Conservation (phyloP, 148 eudicot species). For the Pouteria glomerata region DNA sequence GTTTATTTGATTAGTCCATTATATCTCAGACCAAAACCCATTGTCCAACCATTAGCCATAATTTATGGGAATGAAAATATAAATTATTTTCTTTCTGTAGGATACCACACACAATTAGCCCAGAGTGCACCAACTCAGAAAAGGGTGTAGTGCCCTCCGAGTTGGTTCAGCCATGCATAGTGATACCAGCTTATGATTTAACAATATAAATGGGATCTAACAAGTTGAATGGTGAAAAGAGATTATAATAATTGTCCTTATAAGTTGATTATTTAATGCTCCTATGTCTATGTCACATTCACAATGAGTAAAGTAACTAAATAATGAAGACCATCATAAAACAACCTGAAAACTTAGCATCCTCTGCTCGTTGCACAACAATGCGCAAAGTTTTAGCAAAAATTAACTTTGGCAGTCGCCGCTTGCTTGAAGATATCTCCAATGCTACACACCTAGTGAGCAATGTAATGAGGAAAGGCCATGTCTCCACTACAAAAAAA, state of each 20-base stretch:
- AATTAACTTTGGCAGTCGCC: constrained; percentile 60
- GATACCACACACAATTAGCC: neutral
- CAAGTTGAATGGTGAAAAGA: neutral
- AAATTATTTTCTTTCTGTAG: neutral
- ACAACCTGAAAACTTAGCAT: constrained; percentile 50
- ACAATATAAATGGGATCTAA: neutral
- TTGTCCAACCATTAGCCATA: neutral
- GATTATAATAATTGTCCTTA: neutral
- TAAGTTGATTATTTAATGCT: neutral
- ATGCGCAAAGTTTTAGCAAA: constrained; percentile 81
- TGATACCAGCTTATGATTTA: neutral
- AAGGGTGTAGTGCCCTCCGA: neutral
- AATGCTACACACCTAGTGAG: constrained; percentile 50
- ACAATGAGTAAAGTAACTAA: neutral
- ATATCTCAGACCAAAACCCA: neutral
- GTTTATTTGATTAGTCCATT: neutral
- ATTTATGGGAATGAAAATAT: neutral
- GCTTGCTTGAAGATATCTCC: constrained; percentile 80
- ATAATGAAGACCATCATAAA: neutral
- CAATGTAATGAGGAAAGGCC: constrained; percentile 80
- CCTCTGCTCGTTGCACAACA: constrained; percentile 75
- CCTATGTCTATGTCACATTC: neutral
- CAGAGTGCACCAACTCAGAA: neutral
- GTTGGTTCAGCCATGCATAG: neutral
- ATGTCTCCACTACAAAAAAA: constrained; percentile 66